A percentile compares a stretch with the other conserved stretches of the same genome.
Evolutionary conservation across 495 filamentous ascomycete genomes (phyloP).

Genomic region (Xylaria venustula): DNA sequence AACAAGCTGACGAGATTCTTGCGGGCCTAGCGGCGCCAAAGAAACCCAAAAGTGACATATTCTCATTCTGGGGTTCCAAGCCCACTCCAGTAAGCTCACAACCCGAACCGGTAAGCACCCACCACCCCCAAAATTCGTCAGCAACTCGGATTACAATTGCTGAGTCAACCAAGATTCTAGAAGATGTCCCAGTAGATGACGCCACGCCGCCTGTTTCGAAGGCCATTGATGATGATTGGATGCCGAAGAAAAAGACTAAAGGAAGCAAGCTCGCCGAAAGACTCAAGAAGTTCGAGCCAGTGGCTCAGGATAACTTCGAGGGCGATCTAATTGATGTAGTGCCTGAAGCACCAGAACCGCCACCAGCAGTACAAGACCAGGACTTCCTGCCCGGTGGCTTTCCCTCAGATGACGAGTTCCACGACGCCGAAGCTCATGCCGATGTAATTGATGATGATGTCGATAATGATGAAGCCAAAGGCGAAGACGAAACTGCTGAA

Average conservation of each 20-base stretch:
- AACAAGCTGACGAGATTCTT: slow-evolving; percentile 36
- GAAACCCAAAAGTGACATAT: slow-evolving; percentile 35
- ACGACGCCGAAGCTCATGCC: neutral
- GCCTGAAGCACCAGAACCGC: slow-evolving; percentile 27
- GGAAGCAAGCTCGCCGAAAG: slow-evolving; percentile 52
- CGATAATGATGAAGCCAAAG: neutral
- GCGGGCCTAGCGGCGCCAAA: slow-evolving; percentile 28
- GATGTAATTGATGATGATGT: neutral
- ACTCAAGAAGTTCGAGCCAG: slow-evolving; percentile 51
- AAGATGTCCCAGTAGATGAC: slow-evolving; percentile 29
- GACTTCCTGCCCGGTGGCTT: slow-evolving; percentile 50
- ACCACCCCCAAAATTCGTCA: slow-evolving; percentile 12
- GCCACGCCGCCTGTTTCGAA: slow-evolving; percentile 35
- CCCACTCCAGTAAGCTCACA: slow-evolving; percentile 32
- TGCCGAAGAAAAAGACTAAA: slow-evolving; percentile 42
- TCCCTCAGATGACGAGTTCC: slow-evolving; percentile 29
- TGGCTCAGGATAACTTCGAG: slow-evolving; percentile 32
- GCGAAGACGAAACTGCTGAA: slow-evolving; percentile 30
- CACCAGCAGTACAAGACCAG: slow-evolving; percentile 49
- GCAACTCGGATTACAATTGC: slow-evolving; percentile 35
- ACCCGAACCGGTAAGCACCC: slow-evolving; percentile 25
- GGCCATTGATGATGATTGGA: slow-evolving; percentile 24
- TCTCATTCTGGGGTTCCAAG: slow-evolving; percentile 49
- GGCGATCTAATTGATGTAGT: slow-evolving; percentile 22
- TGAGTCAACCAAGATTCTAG: slow-evolving; percentile 42